phyloP scores from a whole-genome alignment of 768 basidiomycete species.

The Leccinellum albellum region DNA sequence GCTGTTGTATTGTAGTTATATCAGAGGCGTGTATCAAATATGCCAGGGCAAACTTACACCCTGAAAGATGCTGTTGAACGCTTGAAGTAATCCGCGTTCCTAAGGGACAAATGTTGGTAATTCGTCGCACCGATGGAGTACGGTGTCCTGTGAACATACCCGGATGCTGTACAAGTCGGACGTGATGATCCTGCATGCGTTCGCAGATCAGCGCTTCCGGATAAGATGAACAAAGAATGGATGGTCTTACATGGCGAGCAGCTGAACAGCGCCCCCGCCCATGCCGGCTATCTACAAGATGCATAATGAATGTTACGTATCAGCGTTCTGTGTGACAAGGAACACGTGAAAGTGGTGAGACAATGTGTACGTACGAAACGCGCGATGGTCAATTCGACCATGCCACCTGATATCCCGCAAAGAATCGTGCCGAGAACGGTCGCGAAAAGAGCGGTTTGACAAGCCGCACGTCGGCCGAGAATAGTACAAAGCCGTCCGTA shows the following conservation, averaged over 20 bases:
- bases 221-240: background rate
- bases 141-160: background rate
- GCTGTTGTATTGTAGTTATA: conserved; percentile 5
- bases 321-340: background rate
- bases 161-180: conserved; percentile 21
- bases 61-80: conserved; percentile 34
- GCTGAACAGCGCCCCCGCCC: conserved; percentile 19
- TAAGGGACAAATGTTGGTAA: background rate
- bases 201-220: background rate
- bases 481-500: conserved; percentile 77
- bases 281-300: conserved; percentile 19
- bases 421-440: conserved; percentile 56
- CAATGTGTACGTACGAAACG: conserved; percentile 53
- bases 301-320: background rate
- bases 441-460: conserved; percentile 58
- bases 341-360: background rate
- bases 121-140: background rate
- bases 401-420: conserved; percentile 63
- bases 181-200: conserved; percentile 15
- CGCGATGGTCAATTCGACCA: conserved; percentile 65
- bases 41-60: conserved; percentile 8
- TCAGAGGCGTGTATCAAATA: background rate
- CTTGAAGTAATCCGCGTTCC: conserved; percentile 35
- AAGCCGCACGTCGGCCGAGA: conserved; percentile 64
- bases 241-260: conserved; percentile 18